A percentile compares a stretch with the other conserved stretches of the same genome.
These are phyloP conservation scores for Mucor plumbeus DNA, from an alignment of 371 early-diverging fungal genomes.

Conservation along the genomic window DNA sequence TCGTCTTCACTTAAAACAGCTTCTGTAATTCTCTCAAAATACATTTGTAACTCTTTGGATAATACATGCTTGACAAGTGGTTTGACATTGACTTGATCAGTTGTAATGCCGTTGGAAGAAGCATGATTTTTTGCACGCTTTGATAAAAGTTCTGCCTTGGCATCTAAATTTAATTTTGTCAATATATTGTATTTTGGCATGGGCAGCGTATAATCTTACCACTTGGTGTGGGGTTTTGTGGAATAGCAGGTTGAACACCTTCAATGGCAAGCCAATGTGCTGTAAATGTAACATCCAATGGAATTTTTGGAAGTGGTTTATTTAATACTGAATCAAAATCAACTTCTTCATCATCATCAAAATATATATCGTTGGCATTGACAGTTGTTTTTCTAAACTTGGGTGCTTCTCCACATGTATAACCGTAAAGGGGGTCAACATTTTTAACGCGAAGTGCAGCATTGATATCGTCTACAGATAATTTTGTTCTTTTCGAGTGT, in stretches of 20 bases:
- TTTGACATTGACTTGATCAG: constrained; percentile 71
- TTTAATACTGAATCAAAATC: constrained; percentile 94
- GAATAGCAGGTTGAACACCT: constrained; percentile 98
- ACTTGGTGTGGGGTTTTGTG: constrained; percentile 95
- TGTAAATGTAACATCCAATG: constrained; percentile 86
- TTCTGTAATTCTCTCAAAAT: constrained; percentile 95
- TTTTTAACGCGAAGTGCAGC: constrained; percentile 94
- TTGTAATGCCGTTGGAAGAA: constrained; percentile 38
- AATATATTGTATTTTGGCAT: too few relatives aligned
- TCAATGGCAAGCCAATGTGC: constrained; percentile 99
- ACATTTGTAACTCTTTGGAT: constrained; percentile 95
- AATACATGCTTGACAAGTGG: constrained; percentile 92
- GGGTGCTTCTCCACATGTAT: constrained; percentile 77
- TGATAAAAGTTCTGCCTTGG: constrained; percentile 58
- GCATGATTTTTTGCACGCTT: constrained; percentile 59
- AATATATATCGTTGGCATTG: constrained; percentile 79
- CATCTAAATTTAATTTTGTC: constrained; percentile 37
- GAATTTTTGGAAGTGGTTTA: constrained; percentile 93
- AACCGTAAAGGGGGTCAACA: constrained; percentile 98
- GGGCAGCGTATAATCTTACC: constrained; percentile 44
- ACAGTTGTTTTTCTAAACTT: constrained; percentile 76
- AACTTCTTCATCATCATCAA: constrained; percentile 96
- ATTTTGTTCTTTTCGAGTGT: constrained; percentile 88
- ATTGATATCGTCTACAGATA: constrained; percentile 95
- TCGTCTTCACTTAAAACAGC: constrained; percentile 82